A percentile compares a stretch with the other conserved stretches of the same genome.
These are phyloP conservation scores for Tolypocladium tropicale DNA, from an alignment of 2,329 filamentous ascomycete genomes.

Conservation along the genomic window DNA sequence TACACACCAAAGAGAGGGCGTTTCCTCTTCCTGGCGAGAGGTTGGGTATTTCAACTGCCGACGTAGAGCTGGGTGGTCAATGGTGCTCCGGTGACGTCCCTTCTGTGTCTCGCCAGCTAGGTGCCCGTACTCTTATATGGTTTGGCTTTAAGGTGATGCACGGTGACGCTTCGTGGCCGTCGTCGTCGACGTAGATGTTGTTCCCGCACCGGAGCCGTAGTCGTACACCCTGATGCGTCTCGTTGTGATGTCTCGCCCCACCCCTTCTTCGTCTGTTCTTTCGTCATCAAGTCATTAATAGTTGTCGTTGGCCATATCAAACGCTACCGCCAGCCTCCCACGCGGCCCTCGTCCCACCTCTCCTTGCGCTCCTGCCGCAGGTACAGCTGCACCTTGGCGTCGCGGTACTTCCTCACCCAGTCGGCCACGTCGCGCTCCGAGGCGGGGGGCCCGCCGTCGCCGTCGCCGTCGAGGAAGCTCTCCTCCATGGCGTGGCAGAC, in stretches of 20 bases:
- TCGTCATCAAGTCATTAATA: background rate
- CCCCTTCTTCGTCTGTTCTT: background rate
- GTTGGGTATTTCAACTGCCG: background rate
- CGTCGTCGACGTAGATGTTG: background rate
- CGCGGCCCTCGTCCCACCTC: conserved; percentile 90
- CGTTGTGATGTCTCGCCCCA: no score
- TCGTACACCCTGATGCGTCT: no score
- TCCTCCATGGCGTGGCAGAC: conserved; percentile 80
- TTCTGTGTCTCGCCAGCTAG: background rate
- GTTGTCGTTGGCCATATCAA: background rate
- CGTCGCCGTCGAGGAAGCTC: conserved; percentile 67
- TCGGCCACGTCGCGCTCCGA: conserved; percentile 76
- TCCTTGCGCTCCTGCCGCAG: conserved; percentile 78
- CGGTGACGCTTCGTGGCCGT: background rate
- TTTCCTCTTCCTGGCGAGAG: background rate
- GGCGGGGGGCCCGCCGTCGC: conserved; percentile 30
- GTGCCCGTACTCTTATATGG: no score
- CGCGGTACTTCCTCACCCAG: conserved; percentile 73
- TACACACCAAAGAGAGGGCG: background rate
- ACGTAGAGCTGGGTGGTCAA: background rate
- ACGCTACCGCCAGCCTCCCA: conserved; percentile 71
- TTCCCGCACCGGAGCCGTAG: no score
- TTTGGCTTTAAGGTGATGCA: background rate
- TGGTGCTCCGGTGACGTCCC: background rate
- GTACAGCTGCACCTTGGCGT: conserved; percentile 69